A percentile compares a stretch with the other conserved stretches of the same genome.
Evolutionary conservation across 2,329 filamentous ascomycete species (phyloP).

Genomic region (Grosmannia serpens): DNA sequence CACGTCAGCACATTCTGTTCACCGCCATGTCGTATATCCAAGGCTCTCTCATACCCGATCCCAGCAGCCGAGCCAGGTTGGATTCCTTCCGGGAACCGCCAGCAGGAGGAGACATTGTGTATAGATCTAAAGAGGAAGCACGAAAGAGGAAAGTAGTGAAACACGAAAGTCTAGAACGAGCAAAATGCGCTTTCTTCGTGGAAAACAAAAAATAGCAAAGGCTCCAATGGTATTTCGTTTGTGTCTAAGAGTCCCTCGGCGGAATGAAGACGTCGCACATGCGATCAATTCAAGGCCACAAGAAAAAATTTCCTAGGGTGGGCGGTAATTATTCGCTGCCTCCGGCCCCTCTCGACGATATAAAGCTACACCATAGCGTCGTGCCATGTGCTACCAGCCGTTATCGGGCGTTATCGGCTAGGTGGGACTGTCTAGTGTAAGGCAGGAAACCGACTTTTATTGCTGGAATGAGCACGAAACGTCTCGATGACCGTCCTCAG

Average conservation of each 20-base stretch:
- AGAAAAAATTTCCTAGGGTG: constrained; percentile 1
- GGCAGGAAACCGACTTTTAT: too few relatives aligned
- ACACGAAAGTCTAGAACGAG: neutral
- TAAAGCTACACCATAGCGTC: neutral
- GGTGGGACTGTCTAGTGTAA: neutral
- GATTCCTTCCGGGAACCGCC: constrained; percentile 64
- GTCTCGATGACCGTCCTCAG: too few relatives aligned
- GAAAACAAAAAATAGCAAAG: neutral
- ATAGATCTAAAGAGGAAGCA: neutral
- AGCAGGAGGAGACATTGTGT: constrained; percentile 47
- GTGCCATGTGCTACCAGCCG: neutral
- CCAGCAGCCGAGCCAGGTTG: constrained; percentile 73
- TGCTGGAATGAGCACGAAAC: too few relatives aligned
- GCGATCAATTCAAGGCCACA: neutral
- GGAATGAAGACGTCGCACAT: neutral
- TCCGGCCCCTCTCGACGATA: neutral
- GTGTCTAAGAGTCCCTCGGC: neutral
- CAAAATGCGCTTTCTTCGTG: neutral
- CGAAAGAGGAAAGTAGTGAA: neutral
- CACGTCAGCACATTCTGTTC: constrained; percentile 10
- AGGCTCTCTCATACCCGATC: constrained; percentile 57
- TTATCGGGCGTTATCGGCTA: neutral
- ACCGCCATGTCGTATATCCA: neutral
- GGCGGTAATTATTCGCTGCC: neutral
- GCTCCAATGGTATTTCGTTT: neutral